These are phyloP conservation scores for Pouteria campechiana DNA, from an alignment of 179 eudicot genomes.

Conservation along the genomic window DNA sequence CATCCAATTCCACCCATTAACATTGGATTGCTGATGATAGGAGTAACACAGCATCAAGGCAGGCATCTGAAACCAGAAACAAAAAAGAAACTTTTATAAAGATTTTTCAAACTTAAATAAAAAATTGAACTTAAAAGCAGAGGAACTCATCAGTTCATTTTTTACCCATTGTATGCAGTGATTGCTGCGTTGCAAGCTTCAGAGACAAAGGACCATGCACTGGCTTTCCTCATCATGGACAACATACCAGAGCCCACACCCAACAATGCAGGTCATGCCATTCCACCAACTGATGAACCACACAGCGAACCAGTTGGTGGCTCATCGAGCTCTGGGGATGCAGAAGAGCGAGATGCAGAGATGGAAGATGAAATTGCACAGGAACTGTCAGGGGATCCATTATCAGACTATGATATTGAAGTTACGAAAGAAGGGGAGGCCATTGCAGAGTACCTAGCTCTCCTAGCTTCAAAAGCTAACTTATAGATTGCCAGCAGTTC, in stretches of 20 bases:
- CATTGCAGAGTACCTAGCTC: conserved; percentile 60
- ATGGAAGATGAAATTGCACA: conserved; percentile 63
- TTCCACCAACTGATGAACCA: neutral
- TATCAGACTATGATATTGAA: conserved; percentile 81
- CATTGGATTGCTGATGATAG: too few relatives aligned
- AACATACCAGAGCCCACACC: conserved; percentile 8
- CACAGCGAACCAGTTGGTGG: conserved; percentile 11
- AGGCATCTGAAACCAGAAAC: too few relatives aligned
- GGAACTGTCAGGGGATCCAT: conserved; percentile 51
- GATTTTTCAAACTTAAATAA: too few relatives aligned
- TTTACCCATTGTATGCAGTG: conserved; percentile 16
- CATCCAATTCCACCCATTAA: too few relatives aligned
- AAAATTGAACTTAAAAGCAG: too few relatives aligned
- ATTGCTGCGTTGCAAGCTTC: conserved; percentile 29
- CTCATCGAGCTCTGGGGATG: conserved; percentile 18
- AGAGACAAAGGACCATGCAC: conserved; percentile 36
- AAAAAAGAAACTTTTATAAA: too few relatives aligned
- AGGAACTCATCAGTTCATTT: too few relatives aligned
- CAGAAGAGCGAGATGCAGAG: conserved; percentile 51
- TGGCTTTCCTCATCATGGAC: conserved; percentile 32
- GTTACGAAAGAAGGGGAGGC: conserved; percentile 88
- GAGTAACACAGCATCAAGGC: too few relatives aligned
- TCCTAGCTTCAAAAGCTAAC: conserved; percentile 53
- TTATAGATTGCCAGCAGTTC: too few relatives aligned
- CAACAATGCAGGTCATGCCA: conserved; percentile 5